Evolutionary conservation across 163 green algal species (phyloP), one percentile per base, ranked within the genome.

Genomic region (Chlorella variabilis): DNA sequence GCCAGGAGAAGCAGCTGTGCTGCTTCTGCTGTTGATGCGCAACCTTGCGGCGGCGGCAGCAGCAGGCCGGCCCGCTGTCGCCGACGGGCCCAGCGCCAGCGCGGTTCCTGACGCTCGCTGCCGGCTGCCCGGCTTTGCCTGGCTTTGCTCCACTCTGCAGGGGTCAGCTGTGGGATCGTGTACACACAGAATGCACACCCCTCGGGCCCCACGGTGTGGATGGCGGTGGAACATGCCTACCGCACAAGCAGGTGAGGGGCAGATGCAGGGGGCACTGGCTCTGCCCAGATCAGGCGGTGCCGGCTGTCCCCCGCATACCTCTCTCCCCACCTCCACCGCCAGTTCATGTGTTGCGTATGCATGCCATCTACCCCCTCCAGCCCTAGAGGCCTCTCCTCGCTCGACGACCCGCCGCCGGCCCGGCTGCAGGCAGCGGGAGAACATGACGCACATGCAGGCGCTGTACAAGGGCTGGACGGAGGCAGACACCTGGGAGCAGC

Each of bases 371-470:
- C n/a, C n/a, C n/a, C n/a, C n/a, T n/a, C n/a, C n/a, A n/a, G n/a
- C n/a, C n/a, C n/a, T n/a, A n/a, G n/a, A n/a, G n/a, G n/a, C n/a
- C n/a, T n/a, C n/a, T n/a, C n/a, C n/a, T n/a, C n/a, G n/a, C n/a
- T n/a, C n/a, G n/a, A n/a, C n/a, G n/a, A n/a, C n/a, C n/a, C n/a
- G n/a, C n/a, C n/a, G n/a, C n/a, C n/a, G n/a, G n/a, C n/a, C n/a
- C n/a, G n/a, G n/a, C n/a, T n/a, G n/a, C 59, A 67, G 59, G 59
- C 59, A 67, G 17, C 59, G 59, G 7, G 59, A 67, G 59, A 38
- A 67, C 18, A 4, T 17, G 8, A 21, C 59, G 6, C 59, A 67
- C 59, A 67, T 67, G 59, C 59, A 67, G 59, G n/a, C 8, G 29
- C 20, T 67, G 9, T 67, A 67, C n/a, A 38, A 38, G 27, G 59